phyloP scores from a whole-genome alignment of 2,329 filamentous ascomycete genomes.

The Calonectria pauciramosa region DNA sequence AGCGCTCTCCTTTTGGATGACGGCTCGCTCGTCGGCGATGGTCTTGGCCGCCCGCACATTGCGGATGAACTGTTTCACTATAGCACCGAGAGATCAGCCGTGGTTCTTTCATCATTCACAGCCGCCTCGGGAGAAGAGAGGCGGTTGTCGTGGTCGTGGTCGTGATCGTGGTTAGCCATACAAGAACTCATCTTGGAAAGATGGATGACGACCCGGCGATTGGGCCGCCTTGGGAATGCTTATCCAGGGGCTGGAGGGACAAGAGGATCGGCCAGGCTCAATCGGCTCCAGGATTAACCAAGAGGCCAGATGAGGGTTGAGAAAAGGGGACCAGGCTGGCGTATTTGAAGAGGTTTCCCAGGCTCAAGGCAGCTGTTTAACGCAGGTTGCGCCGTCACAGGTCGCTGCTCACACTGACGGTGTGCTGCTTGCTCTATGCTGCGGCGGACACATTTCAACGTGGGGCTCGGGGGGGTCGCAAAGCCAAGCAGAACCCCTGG shows the following conservation, averaged over 20 bases:
- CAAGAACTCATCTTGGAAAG: constrained; percentile 57
- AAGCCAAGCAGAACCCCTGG: constrained; percentile 27
- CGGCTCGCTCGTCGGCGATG: constrained; percentile 97
- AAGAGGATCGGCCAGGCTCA: constrained; percentile 35
- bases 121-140: constrained; percentile 9
- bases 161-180: too few relatives aligned
- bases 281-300: constrained; percentile 36
- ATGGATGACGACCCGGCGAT: constrained; percentile 47
- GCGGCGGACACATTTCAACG: constrained; percentile 48
- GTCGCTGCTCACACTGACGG: constrained; percentile 40
- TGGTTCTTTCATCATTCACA: constrained; percentile 1
- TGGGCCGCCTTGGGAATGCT: constrained; percentile 47
- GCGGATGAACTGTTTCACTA: constrained; percentile 99
- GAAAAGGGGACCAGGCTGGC: constrained; percentile 6
- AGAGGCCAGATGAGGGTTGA: constrained; percentile 25
- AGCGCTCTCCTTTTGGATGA: constrained; percentile 99
- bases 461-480: constrained; percentile 37
- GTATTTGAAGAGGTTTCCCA: constrained; percentile 31
- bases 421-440: constrained; percentile 40
- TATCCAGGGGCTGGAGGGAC: constrained; percentile 40
- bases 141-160: constrained; percentile 23
- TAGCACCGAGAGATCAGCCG: constrained; percentile 32
- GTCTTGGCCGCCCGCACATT: constrained; percentile 99
- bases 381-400: constrained; percentile 42
- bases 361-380: constrained; percentile 45